phyloP scores from a whole-genome alignment of 1,139 yeast species.

The Hyphopichia wangnamkhiaoensis region DNA sequence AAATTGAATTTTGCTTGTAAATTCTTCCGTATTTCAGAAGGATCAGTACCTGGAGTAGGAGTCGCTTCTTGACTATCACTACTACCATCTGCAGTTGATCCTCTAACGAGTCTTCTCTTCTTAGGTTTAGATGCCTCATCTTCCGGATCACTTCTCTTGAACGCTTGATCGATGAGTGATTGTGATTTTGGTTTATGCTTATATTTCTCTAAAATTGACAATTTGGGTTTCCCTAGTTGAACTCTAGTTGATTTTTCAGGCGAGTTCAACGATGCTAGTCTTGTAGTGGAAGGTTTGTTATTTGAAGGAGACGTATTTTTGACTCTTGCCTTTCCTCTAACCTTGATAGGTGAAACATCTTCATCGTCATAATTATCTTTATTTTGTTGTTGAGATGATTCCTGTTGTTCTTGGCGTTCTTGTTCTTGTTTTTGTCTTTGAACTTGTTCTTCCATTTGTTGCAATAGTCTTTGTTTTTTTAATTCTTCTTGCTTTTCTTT shows the following conservation, averaged over 20 bases:
- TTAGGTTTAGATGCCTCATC: constrained; percentile 21
- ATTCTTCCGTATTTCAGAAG: constrained; percentile 1
- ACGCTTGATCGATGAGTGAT: constrained; percentile 23
- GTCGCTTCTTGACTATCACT: constrained; percentile 1
- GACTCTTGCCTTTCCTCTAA: constrained; percentile 32
- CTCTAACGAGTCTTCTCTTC: constrained; percentile 41
- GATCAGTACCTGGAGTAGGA: constrained; percentile 7
- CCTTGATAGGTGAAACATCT: constrained; percentile 37
- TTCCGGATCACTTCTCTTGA: constrained; percentile 10
- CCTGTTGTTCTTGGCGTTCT: constrained; percentile 6
- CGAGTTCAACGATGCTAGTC: constrained; percentile 17
- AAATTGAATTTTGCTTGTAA: constrained; percentile 12
- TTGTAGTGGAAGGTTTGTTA: constrained; percentile 7
- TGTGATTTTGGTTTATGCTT: constrained; percentile 31
- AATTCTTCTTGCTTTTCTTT: constrained; percentile 16
- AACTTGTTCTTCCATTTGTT: constrained; percentile 11
- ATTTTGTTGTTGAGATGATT: background rate
- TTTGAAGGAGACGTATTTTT: constrained; percentile 12
- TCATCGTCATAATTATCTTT: constrained; percentile 19
- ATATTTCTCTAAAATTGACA: constrained; percentile 56
- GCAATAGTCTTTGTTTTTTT: constrained; percentile 12
- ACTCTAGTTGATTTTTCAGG: constrained; percentile 54
- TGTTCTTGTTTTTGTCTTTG: constrained; percentile 11
- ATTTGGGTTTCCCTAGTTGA: constrained; percentile 51
- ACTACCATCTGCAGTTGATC: constrained; percentile 19